Conservation (phyloP, 441 rosid species). For the Raphanus hybrid region DNA sequence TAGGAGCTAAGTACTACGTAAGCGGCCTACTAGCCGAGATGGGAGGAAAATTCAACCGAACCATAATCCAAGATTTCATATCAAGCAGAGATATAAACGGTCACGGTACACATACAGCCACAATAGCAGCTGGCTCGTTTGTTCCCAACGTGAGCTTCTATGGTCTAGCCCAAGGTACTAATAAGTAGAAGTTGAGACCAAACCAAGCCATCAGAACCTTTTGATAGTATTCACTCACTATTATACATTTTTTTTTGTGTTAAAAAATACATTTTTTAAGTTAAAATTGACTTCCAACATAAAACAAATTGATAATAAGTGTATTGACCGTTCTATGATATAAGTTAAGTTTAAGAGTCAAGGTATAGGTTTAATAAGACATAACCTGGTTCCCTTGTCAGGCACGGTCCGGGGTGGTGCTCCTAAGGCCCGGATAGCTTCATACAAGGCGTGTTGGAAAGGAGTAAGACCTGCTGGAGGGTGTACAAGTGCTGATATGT, state of each 20-base stretch:
- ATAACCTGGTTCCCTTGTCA: background rate
- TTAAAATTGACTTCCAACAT: too few relatives aligned
- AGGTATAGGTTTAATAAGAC: background rate
- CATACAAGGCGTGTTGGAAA: slow-evolving; percentile 81
- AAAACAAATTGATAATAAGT: background rate
- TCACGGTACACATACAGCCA: slow-evolving; percentile 83
- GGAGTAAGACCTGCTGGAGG: background rate
- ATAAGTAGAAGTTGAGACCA: background rate
- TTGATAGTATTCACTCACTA: background rate
- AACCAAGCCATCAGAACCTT: background rate
- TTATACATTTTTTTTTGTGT: too few relatives aligned
- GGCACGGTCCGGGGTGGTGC: slow-evolving; percentile 71
- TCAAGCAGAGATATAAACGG: slow-evolving; percentile 63
- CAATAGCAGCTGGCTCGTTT: slow-evolving; percentile 64
- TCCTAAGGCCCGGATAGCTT: slow-evolving; percentile 70
- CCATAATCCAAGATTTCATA: background rate
- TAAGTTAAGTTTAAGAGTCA: background rate
- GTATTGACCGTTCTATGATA: background rate
- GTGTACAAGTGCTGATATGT: slow-evolving; percentile 53
- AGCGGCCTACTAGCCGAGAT: slow-evolving; percentile 37
- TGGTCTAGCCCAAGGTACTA: slow-evolving; percentile 61
- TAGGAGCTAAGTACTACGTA: slow-evolving; percentile 73
- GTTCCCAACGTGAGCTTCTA: slow-evolving; percentile 54
- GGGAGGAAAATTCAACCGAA: slow-evolving; percentile 16
- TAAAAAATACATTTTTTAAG: too few relatives aligned